phyloP scores from a whole-genome alignment of 225 moss, liverwort and hornwort species.

The Lunularia cruciata region DNA sequence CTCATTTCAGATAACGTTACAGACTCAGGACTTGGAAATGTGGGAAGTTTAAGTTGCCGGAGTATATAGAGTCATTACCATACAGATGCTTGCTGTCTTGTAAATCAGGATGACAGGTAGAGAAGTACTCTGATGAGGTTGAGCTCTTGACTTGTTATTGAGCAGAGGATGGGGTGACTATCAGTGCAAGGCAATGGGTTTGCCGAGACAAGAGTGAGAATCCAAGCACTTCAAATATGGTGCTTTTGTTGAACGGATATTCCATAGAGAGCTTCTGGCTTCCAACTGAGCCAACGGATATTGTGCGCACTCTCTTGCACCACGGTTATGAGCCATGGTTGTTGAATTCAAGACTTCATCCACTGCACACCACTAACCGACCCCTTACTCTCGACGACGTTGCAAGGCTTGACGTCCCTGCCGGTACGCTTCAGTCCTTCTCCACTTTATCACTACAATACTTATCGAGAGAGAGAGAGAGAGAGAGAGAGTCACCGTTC shows the following conservation, averaged over 20 bases:
- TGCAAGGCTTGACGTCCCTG: constrained; percentile 25
- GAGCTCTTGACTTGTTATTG: background rate
- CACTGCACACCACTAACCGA: background rate
- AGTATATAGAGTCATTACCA: no score
- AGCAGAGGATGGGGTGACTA: constrained; percentile 22
- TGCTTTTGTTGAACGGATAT: constrained; percentile 31
- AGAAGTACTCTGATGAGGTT: no score
- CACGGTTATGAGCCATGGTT: constrained; percentile 32
- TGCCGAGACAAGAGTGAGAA: background rate
- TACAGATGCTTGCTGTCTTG: no score
- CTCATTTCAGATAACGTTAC: no score
- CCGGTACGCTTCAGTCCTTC: no score
- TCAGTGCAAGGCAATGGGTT: constrained; percentile 23
- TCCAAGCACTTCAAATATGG: constrained; percentile 13
- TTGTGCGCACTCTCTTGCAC: constrained; percentile 21
- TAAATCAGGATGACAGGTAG: no score
- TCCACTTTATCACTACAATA: no score
- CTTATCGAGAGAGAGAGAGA: no score
- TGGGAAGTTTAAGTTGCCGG: no score
- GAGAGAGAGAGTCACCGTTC: no score
- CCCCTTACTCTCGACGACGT: constrained; percentile 24
- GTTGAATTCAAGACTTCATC: constrained; percentile 22
- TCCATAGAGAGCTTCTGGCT: constrained; percentile 30
- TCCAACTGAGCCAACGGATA: constrained; percentile 29
- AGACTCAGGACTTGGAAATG: no score